Conservation (phyloP, 768 basidiomycete species). For the Tulasnella sp. region DNA sequence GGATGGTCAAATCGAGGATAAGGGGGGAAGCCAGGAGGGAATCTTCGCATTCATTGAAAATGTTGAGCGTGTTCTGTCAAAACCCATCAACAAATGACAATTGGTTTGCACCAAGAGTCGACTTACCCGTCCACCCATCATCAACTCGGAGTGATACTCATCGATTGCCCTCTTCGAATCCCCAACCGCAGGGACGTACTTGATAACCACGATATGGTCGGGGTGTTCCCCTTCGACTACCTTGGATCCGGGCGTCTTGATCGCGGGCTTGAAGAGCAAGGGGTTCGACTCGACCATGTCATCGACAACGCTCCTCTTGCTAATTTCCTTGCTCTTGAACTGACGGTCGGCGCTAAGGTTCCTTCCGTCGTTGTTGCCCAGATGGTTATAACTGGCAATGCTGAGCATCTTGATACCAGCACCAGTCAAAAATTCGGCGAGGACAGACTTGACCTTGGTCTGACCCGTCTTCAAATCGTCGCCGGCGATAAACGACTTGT, state of each 20-base stretch:
- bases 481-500: constrained; percentile 87
- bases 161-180: constrained; percentile 99
- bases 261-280: constrained; percentile 69
- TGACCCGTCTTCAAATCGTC: constrained; percentile 98
- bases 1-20: constrained; percentile 85
- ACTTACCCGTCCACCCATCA: constrained; percentile 59
- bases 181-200: constrained; percentile 91
- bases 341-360: constrained; percentile 83
- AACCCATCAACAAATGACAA: neutral
- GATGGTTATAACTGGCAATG: constrained; percentile 96
- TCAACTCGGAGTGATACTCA: constrained; percentile 97
- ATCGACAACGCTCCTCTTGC: constrained; percentile 92
- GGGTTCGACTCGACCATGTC: constrained; percentile 94
- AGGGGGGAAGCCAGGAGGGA: constrained; percentile 91
- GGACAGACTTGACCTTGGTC: constrained; percentile 92
- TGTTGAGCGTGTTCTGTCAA: constrained; percentile 72
- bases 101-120: neutral
- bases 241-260: constrained; percentile 33
- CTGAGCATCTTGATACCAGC: constrained; percentile 96
- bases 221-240: constrained; percentile 84
- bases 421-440: constrained; percentile 97
- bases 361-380: constrained; percentile 95
- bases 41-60: constrained; percentile 99
- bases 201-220: constrained; percentile 94
- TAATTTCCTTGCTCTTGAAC: constrained; percentile 98